A percentile compares a stretch with the other conserved stretches of the same genome.
Evolutionary conservation across 1,284 basidiomycete genomes (phyloP).

Genomic region (Tetrapyrgos nigripes): DNA sequence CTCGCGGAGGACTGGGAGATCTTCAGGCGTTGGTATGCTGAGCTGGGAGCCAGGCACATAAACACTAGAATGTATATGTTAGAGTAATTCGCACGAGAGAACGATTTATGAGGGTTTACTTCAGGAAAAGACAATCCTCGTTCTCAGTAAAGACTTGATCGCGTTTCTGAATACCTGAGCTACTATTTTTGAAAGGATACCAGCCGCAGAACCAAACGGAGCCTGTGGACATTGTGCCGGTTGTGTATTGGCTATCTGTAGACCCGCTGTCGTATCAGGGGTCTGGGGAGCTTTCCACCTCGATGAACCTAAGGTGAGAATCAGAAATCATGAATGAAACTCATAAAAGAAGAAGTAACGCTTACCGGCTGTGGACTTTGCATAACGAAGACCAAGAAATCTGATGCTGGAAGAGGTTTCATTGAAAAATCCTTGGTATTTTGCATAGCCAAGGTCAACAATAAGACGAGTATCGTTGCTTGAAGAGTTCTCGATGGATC

Average conservation of each 20-base stretch:
- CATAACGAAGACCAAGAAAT: conserved; percentile 49
- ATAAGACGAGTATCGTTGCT: too few relatives aligned
- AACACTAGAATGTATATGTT: conserved; percentile 23
- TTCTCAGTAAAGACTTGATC: conserved; percentile 11
- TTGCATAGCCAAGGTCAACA: conserved; percentile 48
- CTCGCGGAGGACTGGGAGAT: conserved; percentile 36
- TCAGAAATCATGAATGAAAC: background rate
- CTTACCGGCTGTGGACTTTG: conserved; percentile 44
- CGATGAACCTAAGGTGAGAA: conserved; percentile 23
- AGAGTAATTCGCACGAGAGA: background rate
- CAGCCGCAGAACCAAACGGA: background rate
- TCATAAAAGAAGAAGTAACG: background rate
- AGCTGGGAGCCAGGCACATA: conserved; percentile 23
- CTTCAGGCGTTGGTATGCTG: conserved; percentile 10
- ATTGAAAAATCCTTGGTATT: conserved; percentile 41
- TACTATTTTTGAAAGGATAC: conserved; percentile 5
- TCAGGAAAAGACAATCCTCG: conserved; percentile 39
- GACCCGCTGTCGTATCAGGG: conserved; percentile 20
- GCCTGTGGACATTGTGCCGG: conserved; percentile 26
- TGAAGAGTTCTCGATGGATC: too few relatives aligned
- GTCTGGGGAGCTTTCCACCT: conserved; percentile 32
- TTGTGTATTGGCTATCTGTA: conserved; percentile 28
- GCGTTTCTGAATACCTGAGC: conserved; percentile 1
- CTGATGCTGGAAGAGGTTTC: conserved; percentile 36
- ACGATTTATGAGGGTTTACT: conserved; percentile 23